phyloP scores from a whole-genome alignment of 129 eudicot genomes.

The Flaveria robusta region DNA sequence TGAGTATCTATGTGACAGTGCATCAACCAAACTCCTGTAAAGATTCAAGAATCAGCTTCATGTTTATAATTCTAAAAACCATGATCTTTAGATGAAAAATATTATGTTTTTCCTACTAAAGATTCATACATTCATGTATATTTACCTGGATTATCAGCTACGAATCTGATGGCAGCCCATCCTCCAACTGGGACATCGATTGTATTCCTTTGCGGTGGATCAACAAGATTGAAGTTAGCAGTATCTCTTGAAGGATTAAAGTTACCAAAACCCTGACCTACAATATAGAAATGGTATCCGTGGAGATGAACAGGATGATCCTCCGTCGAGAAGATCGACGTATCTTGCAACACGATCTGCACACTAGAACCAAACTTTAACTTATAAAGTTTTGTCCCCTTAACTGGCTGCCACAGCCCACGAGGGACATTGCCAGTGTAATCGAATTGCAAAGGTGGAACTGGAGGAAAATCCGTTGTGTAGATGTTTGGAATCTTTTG shows the following conservation, averaged over 20 bases:
- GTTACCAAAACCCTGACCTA: slow-evolving; percentile 73
- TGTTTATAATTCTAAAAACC: background rate
- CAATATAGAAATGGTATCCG: slow-evolving; percentile 66
- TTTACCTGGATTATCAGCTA: slow-evolving; percentile 73
- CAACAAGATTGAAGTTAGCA: slow-evolving; percentile 59
- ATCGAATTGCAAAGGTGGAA: slow-evolving; percentile 66
- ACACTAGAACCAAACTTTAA: slow-evolving; percentile 59
- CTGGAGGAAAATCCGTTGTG: slow-evolving; percentile 64
- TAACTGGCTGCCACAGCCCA: slow-evolving; percentile 63
- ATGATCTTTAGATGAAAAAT: background rate
- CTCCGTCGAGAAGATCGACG: slow-evolving; percentile 51
- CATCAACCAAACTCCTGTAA: slow-evolving; percentile 32
- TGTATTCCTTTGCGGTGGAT: slow-evolving; percentile 72
- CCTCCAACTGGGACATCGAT: slow-evolving; percentile 68
- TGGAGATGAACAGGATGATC: slow-evolving; percentile 82
- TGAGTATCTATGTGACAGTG: slow-evolving; percentile 52
- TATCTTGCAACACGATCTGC: slow-evolving; percentile 67
- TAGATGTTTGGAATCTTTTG: slow-evolving; percentile 59
- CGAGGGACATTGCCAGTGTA: slow-evolving; percentile 78
- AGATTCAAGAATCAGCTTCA: background rate
- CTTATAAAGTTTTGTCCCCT: slow-evolving; percentile 62
- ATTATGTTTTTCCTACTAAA: slow-evolving; percentile 10
- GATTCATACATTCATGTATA: background rate
- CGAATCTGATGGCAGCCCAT: slow-evolving; percentile 71
- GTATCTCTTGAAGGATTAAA: slow-evolving; percentile 57